Percentiles rank a stretch among this genome's conserved stretches.
These are phyloP conservation scores for Trametes pubescens DNA, from an alignment of 1,284 basidiomycete species.

Conservation along the genomic window DNA sequence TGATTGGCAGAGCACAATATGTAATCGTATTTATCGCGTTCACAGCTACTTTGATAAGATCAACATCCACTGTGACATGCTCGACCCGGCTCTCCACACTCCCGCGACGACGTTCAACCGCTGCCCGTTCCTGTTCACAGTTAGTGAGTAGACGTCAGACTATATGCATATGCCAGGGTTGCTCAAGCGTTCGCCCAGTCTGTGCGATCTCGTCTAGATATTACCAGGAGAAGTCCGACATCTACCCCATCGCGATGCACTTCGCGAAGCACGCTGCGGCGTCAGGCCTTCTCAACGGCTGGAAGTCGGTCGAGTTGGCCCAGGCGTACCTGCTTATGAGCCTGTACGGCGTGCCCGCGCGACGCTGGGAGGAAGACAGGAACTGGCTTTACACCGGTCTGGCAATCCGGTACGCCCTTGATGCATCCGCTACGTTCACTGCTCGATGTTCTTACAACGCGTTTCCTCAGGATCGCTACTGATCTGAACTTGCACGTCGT, in stretches of 20 bases:
- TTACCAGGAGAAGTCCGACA: slow-evolving; percentile 77
- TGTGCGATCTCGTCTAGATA: slow-evolving; percentile 82
- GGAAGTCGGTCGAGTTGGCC: slow-evolving; percentile 72
- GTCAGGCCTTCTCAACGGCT: slow-evolving; percentile 78
- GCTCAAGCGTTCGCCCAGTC: slow-evolving; percentile 50
- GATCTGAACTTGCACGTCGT: slow-evolving; percentile 85
- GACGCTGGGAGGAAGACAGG: slow-evolving; percentile 84
- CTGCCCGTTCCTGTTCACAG: slow-evolving; percentile 85
- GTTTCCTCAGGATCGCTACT: slow-evolving; percentile 71
- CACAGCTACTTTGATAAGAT: slow-evolving; percentile 70
- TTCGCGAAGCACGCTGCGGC: slow-evolving; percentile 85
- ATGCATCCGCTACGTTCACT: neutral
- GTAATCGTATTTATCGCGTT: slow-evolving; percentile 10
- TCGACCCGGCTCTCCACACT: slow-evolving; percentile 79
- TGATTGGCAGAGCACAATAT: slow-evolving; percentile 26
- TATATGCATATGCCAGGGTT: neutral
- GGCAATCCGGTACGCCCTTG: slow-evolving; percentile 65
- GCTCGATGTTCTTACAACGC: neutral
- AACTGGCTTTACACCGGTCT: slow-evolving; percentile 85
- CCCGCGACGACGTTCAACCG: slow-evolving; percentile 76
- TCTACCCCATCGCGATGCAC: slow-evolving; percentile 88
- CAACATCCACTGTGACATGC: slow-evolving; percentile 78
- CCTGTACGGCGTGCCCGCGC: slow-evolving; percentile 79
- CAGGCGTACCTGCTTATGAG: slow-evolving; percentile 80
- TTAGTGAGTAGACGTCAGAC: slow-evolving; percentile 62